A percentile compares a stretch with the other conserved stretches of the same genome.
Conservation (phyloP, 208 protist genomes). For the Trichomonas vaginalis region DNA sequence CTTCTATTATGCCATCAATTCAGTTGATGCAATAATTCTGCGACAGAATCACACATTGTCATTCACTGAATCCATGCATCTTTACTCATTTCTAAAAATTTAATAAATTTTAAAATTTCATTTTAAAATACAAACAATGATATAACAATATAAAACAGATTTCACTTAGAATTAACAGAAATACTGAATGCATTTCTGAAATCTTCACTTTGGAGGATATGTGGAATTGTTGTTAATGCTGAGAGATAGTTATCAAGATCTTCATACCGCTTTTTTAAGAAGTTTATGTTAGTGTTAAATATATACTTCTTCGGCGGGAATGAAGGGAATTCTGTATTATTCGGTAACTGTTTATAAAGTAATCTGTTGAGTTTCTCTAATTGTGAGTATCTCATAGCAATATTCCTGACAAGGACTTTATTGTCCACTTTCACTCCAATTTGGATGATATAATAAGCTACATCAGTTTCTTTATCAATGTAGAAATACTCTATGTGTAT, state of each 20-base stretch:
- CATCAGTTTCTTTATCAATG: background rate
- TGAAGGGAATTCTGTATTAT: background rate
- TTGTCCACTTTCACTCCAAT: background rate
- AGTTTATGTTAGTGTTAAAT: background rate
- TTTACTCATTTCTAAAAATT: too few relatives aligned
- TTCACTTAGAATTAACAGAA: background rate
- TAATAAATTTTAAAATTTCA: too few relatives aligned
- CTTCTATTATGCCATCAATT: too few relatives aligned
- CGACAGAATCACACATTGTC: too few relatives aligned
- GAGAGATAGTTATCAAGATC: background rate
- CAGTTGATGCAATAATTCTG: too few relatives aligned
- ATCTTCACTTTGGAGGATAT: background rate
- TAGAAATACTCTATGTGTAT: background rate
- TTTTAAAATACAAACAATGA: too few relatives aligned
- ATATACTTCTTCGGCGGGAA: background rate
- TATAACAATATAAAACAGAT: too few relatives aligned
- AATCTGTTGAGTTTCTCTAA: background rate
- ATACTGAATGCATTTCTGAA: background rate
- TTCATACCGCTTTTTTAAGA: background rate
- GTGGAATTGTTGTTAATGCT: background rate
- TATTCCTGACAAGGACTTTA: background rate
- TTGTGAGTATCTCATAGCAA: background rate
- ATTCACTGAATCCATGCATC: too few relatives aligned
- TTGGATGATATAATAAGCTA: background rate
- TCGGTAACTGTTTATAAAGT: background rate